Percentiles rank a stretch among this genome's conserved stretches.
These are phyloP conservation scores for Fraxinus americana DNA, from an alignment of 257 asterid genomes.

Conservation along the genomic window DNA sequence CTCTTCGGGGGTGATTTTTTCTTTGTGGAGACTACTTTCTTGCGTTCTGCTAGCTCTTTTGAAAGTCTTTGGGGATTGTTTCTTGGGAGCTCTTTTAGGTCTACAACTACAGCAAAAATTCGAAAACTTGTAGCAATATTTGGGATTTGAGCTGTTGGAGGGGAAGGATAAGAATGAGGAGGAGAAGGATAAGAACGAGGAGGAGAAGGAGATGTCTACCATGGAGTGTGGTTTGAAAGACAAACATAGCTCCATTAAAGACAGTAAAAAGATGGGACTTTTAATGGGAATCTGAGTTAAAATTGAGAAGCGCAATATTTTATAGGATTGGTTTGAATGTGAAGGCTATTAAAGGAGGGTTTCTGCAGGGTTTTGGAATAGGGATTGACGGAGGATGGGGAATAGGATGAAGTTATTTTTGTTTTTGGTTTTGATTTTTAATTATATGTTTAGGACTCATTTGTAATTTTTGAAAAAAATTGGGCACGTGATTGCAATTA, in stretches of 20 bases:
- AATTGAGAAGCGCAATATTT: conserved; percentile 16
- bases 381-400: not conserved
- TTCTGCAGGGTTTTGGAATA: conserved; percentile 49
- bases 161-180: conserved; percentile 15
- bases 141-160: conserved; percentile 59
- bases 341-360: conserved; percentile 43
- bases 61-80: conserved; percentile 92
- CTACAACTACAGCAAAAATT: conserved; percentile 62
- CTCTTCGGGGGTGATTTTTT: conserved; percentile 68
- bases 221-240: conserved; percentile 55
- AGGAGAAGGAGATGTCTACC: conserved; percentile 67
- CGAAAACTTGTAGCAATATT: conserved; percentile 35
- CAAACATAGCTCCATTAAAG: conserved; percentile 70
- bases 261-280: not conserved
- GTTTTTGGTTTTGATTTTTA: too few species aligned
- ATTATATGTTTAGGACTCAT: too few species aligned
- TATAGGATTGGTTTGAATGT: not conserved
- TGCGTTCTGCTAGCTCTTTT: conserved; percentile 82
- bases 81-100: conserved; percentile 80
- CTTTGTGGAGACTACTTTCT: conserved; percentile 70
- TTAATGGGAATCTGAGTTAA: not conserved
- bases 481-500: too few species aligned
- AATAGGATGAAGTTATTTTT: too few species aligned
- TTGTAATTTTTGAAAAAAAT: too few species aligned
- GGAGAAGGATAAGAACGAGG: conserved; percentile 58